A percentile compares a stretch with the other conserved stretches of the same genome.
These are phyloP conservation scores for Musa acuminata DNA, from an alignment of 176 grass and related monocot species.

Conservation along the genomic window DNA sequence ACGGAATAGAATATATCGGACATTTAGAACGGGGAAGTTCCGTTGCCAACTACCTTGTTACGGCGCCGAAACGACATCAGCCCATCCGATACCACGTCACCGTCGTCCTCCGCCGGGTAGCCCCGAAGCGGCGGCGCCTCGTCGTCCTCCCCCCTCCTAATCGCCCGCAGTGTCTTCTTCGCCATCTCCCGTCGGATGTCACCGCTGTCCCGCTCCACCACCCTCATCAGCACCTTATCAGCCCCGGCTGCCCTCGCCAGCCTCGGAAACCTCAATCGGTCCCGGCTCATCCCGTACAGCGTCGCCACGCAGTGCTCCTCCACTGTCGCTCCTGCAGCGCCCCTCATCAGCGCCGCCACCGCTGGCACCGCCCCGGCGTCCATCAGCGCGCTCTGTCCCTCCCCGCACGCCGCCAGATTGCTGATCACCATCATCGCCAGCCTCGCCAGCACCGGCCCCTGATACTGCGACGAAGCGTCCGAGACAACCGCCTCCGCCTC, in stretches of 20 bases:
- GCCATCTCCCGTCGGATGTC: conserved; percentile 69
- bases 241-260: conserved; percentile 50
- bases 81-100: conserved; percentile 63
- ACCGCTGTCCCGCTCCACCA: conserved; percentile 33
- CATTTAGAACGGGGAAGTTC: conserved; percentile 54
- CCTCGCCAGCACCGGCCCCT: conserved; percentile 27
- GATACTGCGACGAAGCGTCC: background rate
- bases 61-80: conserved; percentile 65
- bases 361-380: conserved; percentile 50
- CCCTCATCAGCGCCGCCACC: conserved; percentile 37
- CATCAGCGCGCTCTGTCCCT: conserved; percentile 66
- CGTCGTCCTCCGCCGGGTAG: conserved; percentile 27
- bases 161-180: conserved; percentile 49
- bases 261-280: conserved; percentile 65
- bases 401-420: conserved; percentile 48
- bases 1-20: background rate
- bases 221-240: conserved; percentile 41
- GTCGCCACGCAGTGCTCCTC: conserved; percentile 67
- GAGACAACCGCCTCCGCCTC: background rate
- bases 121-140: background rate
- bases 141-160: conserved; percentile 38
- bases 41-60: conserved; percentile 28
- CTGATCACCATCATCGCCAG: conserved; percentile 73
- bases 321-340: background rate
- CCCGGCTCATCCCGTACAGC: conserved; percentile 73